Evolutionary conservation across 148 eudicot genomes (phyloP), one percentile per base, ranked within the genome.

Genomic region (Spergularia bocconei): DNA sequence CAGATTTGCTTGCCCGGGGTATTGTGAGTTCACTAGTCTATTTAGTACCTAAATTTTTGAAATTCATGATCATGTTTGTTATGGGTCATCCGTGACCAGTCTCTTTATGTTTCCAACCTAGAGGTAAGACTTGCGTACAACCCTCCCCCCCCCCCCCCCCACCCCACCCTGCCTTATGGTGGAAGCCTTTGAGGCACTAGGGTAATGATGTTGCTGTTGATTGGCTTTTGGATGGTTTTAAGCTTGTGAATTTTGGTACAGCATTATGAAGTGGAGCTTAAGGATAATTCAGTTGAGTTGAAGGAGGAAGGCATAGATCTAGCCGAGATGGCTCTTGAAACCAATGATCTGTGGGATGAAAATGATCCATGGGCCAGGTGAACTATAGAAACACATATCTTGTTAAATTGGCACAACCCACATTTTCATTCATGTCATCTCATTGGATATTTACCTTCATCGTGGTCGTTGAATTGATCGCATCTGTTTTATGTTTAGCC

Each of bases 311-410:
- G 99, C 62, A 92, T 96, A 41, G 67, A 73, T 21, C 82, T 96
- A 79, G 96, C 97, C 77, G 99, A 96, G 89, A 82, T 85, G 88
- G 99, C 99, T 67, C 86, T 96, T 76, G 99, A 92, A 77, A 96
- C 98, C 78, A 85, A 86, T 65, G 99, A 96, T 71, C 84, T 96
- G 5, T 96, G 99, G 99, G 99, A 96, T 85, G 98, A 96, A 81
- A 87, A 87, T 83, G 98, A 96, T 89, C 99, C 94, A 58, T 96
- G 99, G 99, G 99, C 99, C 74, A 92, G 98, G 99, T 95, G 79
- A 87, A 77, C 23, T 76, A 19, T 23, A 53, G 72, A 29, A 29
- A 25, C 60, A 52, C 39, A 69, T 52, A 52, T 59, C 54, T 52
- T 14, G 16, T 52, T 5, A 13, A 2, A 69, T 51, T 15, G 53